These are phyloP conservation scores for Oxalis stricta DNA, from an alignment of 441 rosid species.

Conservation along the genomic window DNA sequence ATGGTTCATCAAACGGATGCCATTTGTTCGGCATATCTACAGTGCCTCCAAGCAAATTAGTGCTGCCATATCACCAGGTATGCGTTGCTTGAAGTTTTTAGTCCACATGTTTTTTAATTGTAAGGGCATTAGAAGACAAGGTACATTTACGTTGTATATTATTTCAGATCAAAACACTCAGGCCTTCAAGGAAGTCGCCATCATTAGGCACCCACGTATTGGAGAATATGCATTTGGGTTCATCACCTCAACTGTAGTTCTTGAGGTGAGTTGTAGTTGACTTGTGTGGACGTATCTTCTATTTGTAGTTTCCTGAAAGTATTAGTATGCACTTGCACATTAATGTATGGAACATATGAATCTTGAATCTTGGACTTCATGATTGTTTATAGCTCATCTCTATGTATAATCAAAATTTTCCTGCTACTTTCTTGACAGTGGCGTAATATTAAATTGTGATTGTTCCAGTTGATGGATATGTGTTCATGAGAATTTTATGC, in stretches of 20 bases:
- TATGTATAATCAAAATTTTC: too few relatives aligned
- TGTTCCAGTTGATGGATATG: not conserved
- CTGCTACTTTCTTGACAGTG: not conserved
- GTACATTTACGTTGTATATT: slow-evolving; percentile 5
- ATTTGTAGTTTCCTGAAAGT: too few relatives aligned
- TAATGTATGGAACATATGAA: not conserved
- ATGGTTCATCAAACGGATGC: slow-evolving; percentile 93
- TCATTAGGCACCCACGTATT: slow-evolving; percentile 78
- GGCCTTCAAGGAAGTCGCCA: slow-evolving; percentile 92
- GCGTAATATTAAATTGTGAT: not conserved
- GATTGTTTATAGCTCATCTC: too few relatives aligned
- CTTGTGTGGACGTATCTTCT: not conserved
- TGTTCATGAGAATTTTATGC: not conserved
- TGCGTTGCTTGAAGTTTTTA: too few relatives aligned
- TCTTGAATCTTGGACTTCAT: not conserved
- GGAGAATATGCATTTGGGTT: slow-evolving; percentile 97
- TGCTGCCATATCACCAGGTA: slow-evolving; percentile 91
- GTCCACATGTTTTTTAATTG: not conserved
- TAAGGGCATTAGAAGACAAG: slow-evolving; percentile 1
- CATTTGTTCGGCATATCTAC: slow-evolving; percentile 78
- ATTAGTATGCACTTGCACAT: too few relatives aligned
- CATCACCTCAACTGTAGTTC: slow-evolving; percentile 73
- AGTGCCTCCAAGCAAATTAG: slow-evolving; percentile 93
- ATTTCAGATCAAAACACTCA: slow-evolving; percentile 89
- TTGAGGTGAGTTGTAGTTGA: slow-evolving; percentile 44